Evolutionary conservation across 2,329 filamentous ascomycete genomes (phyloP), one percentile per base, ranked within the genome.

Genomic region (Ophiostoma triangulosporum): DNA sequence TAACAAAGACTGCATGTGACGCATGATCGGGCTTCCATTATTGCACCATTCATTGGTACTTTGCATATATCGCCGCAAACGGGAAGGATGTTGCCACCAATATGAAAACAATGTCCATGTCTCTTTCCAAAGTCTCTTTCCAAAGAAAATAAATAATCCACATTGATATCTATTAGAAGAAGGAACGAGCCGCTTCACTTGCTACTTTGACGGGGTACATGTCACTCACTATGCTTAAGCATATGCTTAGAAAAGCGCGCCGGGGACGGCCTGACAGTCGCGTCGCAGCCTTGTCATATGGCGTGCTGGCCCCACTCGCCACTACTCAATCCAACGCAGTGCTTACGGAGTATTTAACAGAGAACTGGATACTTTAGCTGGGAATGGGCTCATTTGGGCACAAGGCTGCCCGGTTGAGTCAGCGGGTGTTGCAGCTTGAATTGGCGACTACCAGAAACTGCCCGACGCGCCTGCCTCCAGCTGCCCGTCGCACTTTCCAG

Each of bases 371-470:
- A 9, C n/a, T 24, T 7, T 27, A 15, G 3, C 4, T 46, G n/a
- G n/a, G 26, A 49, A 43, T 9, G 22, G 46, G 43, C 31, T 48
- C 48, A 38, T 43, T 35, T 9, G 22, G 46, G 43, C 31, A 51
- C 48, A 38, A 53, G 51, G 50, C 50, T 50, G 40, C 46, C n/a
- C 54, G 45, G 27, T 31, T 56, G 48, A 56, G 35, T 53, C 54
- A 56, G 45, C 36, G 31, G 49, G 22, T 9, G n/a, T 45, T n/a
- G 40, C n/a, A 43, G 24, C 33, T 35, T 27, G 31, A 48, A 22
- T 17, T 29, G 43, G 43, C 8, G 17, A 14, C 27, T 32, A 11
- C 8, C 29, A 27, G 40, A 11, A 29, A 11, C n/a, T 17, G 32
- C 32, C 26, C 24, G 26, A n/a, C 7, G 17, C 24, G 20, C 24